phyloP scores from a whole-genome alignment of 257 asterid species.

The Nemophila menziesii region DNA sequence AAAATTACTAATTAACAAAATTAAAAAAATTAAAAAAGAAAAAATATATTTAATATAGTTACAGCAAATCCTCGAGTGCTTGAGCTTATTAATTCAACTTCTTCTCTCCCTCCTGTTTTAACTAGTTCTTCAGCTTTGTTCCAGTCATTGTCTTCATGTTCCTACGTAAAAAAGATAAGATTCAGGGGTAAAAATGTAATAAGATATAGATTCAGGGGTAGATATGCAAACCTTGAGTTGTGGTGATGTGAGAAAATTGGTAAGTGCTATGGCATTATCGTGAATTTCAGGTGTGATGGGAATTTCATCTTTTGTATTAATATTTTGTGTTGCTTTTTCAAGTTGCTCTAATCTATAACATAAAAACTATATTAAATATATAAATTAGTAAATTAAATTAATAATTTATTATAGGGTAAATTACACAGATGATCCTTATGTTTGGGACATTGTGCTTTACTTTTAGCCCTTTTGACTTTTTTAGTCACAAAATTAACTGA shows the following conservation, averaged over 20 bases:
- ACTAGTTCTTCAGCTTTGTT: conserved; percentile 54
- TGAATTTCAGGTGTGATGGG: conserved; percentile 23
- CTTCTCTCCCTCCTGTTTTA: conserved; percentile 56
- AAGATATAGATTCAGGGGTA: conserved; percentile 1
- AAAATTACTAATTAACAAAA: conserved; percentile 11
- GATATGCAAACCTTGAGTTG: conserved; percentile 42
- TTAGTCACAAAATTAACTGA: too few relatives aligned
- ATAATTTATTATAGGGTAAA: too few relatives aligned
- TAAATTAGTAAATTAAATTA: conserved; percentile 2
- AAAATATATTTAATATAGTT: conserved; percentile 15
- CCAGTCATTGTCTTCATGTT: conserved; percentile 72
- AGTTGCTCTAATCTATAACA: conserved; percentile 52
- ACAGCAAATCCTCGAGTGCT: conserved; percentile 87
- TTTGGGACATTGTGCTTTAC: too few relatives aligned
- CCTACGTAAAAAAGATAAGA: conserved; percentile 29
- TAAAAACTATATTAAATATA: conserved; percentile 14
- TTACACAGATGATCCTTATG: too few relatives aligned
- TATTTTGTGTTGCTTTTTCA: conserved; percentile 27
- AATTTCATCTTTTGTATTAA: conserved; percentile 19
- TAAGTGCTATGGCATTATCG: conserved; percentile 36
- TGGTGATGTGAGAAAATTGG: conserved; percentile 34
- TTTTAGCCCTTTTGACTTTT: too few relatives aligned
- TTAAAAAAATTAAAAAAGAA: conserved; percentile 1
- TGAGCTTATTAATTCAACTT: conserved; percentile 71
- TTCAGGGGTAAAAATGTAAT: neutral